Base-by-base conservation (phyloP, 768 basidiomycete species). In the Boletus vermiculosoides region DNA sequence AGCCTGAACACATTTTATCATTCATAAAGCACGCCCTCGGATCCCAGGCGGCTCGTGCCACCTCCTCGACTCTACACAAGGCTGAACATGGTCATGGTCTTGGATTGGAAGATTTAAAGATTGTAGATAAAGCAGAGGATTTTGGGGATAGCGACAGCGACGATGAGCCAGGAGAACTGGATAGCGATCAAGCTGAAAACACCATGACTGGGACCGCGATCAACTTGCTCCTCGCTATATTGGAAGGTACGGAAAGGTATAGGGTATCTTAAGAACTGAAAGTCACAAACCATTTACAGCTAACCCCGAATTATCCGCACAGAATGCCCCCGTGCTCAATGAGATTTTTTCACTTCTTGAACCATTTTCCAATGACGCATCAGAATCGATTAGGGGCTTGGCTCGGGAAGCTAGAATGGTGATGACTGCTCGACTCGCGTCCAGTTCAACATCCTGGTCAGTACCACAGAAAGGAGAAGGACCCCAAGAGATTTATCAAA, bases 1-100 rank as follows among this genome's bases (percentile, higher is more conserved):
- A 87, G 56, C 88, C 91, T 0, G 79, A 80, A 11, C 85, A 94
- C 55, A 80, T 95, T 11, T 70, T 98, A n/a, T 77, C 81, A 3
- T 97, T 97, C 66, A 78, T 98, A 25, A 88, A 87, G 54, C 85
- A 92, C 56, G 88, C 89, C 1, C 74, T 97, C 5, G 83, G 85
- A 47, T 73, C 83, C 5, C 66, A 71, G 18, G 45, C 36, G 16
- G 25, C 47, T 25, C 41, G 16, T 41, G 23, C 30, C 3, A 31
- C 55, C 4, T 15, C 44, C 25, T 33, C 55, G 34, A 31, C 50
- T 42, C 3, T n/a, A n/a, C 31, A 61, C 59, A 56, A 56, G 48
- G 13, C 34, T 8, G 37, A 49, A 44, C 51, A 7, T 15, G 49
- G 52, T 22, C 54, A 45, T 20, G 71, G 69, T 39, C 70, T 75